Conservation (phyloP, 2,329 filamentous ascomycete genomes). For the Cladorrhinum sp. region DNA sequence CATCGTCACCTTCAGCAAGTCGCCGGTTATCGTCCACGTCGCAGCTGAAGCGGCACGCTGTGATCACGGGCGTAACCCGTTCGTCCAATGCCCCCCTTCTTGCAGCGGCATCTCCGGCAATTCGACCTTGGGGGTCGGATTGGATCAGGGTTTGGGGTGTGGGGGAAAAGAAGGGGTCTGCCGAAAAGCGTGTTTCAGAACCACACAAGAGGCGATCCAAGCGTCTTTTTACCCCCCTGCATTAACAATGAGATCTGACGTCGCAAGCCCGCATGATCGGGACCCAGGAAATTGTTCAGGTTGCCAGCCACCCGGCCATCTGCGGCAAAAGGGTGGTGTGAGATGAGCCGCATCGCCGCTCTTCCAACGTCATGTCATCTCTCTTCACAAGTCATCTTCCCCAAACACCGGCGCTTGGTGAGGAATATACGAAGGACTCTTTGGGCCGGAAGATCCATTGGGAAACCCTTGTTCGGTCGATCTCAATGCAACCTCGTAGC, state of each 20-base stretch:
- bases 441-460: background rate
- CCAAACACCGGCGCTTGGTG: background rate
- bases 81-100: conserved; percentile 3
- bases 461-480: background rate
- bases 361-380: conserved; percentile 21
- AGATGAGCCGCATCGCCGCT: conserved; percentile 27
- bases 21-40: background rate
- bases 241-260: conserved; percentile 26
- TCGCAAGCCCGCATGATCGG: conserved; percentile 28
- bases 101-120: conserved; percentile 1
- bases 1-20: background rate
- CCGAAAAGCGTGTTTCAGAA: conserved; percentile 23
- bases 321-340: conserved; percentile 11
- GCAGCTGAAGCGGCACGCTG: background rate
- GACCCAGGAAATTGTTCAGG: conserved; percentile 24
- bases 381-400: conserved; percentile 2
- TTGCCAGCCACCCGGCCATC: conserved; percentile 14
- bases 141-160: conserved; percentile 8
- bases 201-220: conserved; percentile 23
- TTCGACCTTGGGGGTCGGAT: background rate
- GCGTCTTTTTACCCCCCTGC: conserved; percentile 22
- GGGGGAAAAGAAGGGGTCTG: conserved; percentile 1
- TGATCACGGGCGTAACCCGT: background rate
- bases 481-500: background rate
- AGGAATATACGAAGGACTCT: background rate